Evolutionary conservation across 2,329 filamentous ascomycete genomes (phyloP), one percentile per base, ranked within the genome.

Genomic region (Ambrosiella xylebori): DNA sequence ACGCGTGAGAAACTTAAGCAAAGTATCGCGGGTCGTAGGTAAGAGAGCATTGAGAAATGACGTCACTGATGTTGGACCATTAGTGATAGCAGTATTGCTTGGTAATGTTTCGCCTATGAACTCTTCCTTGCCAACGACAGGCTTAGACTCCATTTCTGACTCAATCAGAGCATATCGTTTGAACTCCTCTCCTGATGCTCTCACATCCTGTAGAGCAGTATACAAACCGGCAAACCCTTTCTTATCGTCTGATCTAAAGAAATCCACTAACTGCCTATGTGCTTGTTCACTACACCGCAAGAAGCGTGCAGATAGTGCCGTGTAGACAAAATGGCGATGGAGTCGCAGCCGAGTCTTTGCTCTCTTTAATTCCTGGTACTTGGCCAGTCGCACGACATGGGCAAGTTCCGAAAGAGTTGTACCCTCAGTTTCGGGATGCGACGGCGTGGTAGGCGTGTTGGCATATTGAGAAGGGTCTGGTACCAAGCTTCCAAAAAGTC

Each of bases 291-390:
- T 84, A 64, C 83, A 87, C 63, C 85, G 80, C 64, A 83, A 82
- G 66, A 91, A 74, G 59, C 87, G 84, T 61, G 84, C 81, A 63
- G 83, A 87, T 60, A 89, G 74, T 44, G 85, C 85, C 49, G 84
- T 86, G 17, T 84, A 86, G 57, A 90, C 79, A 61, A 90, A 73
- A 66, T 80, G 86, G 66, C 84, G 77, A 68, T 89, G 85, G 57
- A 93, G 76, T 59, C 85, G 82, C 63, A 85, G 75, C 63, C 86
- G 78, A 51, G 83, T 85, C 66, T 84, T 83, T 63, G 79, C 76
- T 71, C 85, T 81, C 74, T 87, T 86, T 74, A 85, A 84, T 74
- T 88, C 84, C 70, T 91, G 86, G 68, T 89, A 88, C 65, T 83
- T 85, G 67, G 85, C 85, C 62, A 89, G 74, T 61, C 85, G 81